These are phyloP conservation scores for Chrysanthemum seticuspe DNA, from an alignment of 129 eudicot genomes.

Conservation along the genomic window DNA sequence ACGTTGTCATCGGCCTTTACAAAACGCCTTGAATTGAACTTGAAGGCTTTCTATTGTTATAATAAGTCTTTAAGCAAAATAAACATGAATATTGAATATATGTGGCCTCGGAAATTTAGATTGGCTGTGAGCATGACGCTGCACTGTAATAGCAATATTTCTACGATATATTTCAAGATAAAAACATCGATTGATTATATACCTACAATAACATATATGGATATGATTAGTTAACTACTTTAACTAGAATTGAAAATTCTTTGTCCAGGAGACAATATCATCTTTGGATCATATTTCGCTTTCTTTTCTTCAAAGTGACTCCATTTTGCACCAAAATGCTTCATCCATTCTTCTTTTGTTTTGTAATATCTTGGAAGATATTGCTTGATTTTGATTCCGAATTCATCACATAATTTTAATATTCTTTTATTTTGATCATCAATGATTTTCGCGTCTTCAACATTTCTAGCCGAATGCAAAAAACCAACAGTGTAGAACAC, in stretches of 20 bases:
- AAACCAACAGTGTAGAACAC: slow-evolving; percentile 70
- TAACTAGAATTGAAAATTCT: slow-evolving; percentile 45
- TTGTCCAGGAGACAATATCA: slow-evolving; percentile 87
- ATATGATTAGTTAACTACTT: neutral
- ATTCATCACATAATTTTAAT: slow-evolving; percentile 47
- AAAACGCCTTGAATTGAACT: too few species aligned
- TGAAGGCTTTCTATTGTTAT: too few species aligned
- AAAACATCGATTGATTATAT: too few species aligned
- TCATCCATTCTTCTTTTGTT: slow-evolving; percentile 70
- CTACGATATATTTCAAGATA: too few species aligned
- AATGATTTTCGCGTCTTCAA: slow-evolving; percentile 31
- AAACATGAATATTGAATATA: too few species aligned
- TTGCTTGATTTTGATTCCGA: slow-evolving; percentile 59
- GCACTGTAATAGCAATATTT: too few species aligned
- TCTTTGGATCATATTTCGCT: slow-evolving; percentile 70
- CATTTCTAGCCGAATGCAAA: slow-evolving; percentile 41
- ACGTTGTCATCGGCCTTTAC: too few species aligned
- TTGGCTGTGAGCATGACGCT: too few species aligned
- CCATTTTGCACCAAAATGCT: slow-evolving; percentile 90
- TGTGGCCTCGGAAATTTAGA: too few species aligned
- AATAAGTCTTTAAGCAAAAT: too few species aligned
- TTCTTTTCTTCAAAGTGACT: slow-evolving; percentile 49
- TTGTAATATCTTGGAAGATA: slow-evolving; percentile 72
- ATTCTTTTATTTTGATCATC: slow-evolving; percentile 59
- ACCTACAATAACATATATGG: neutral